Base-by-base conservation (phyloP, 2,329 filamentous ascomycete species). In the Penicillium psychrosexuale region DNA sequence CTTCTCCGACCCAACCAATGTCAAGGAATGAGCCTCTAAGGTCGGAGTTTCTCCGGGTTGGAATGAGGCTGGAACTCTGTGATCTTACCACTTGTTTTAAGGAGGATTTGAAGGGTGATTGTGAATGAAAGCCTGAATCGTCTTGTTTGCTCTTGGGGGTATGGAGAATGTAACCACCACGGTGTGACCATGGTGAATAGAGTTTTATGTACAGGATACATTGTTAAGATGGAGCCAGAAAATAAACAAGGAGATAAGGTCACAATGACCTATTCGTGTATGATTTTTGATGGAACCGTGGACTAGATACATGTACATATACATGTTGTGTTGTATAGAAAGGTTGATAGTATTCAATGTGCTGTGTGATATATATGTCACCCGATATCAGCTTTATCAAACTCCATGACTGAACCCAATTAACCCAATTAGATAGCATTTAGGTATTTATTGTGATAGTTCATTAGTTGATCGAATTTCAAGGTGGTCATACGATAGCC, bases 1-100 rank as follows among this genome's bases (percentile, higher is more conserved):
- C 70, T 84, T 88, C 3, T 45, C 42, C 28, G 28, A 13, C 1
- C 17, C 42, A 19, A 15, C 42, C 17, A 5, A 5, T 13, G n/a
- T 30, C 30, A 13, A 19, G 40, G 11, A 3, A 43, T 17, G 27
- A 7, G 5, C 5, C 27, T 13, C 2, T 13, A 1, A 9, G n/a
- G 40, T 43, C 11, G 11, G 40, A 19, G 27, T 6, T 30, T 30
- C 2, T 19, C 28, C 9, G n/a, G 27, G n/a, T 30, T 19, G 6
- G 9, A 43, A 43, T 28, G n/a, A 43, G 24, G 8, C 8, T 27
- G n/a, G 27, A 2, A 30, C 5, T 30, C 40, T 1, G n/a, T 9
- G 27, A 6, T 8, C 11, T 19, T 19, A 15, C n/a, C 11, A 43
- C 9, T 43, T 31, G 12, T 12, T 2, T 1, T 15, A 8, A 12